Conservation (phyloP, 306 rosid species). For the Abrus precatorius region DNA sequence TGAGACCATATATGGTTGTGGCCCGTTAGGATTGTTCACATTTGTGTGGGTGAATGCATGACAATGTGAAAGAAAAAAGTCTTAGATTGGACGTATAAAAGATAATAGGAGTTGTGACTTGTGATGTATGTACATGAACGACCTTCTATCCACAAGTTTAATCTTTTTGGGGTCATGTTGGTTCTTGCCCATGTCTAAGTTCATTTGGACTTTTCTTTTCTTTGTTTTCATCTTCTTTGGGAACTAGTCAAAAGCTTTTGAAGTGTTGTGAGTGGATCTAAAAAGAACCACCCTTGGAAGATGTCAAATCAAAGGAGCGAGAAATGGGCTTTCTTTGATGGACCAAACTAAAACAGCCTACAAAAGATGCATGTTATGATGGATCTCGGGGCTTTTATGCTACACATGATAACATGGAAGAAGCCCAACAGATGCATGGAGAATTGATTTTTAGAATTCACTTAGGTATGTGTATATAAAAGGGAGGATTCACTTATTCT, state of each 20-base stretch:
- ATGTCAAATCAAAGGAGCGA: neutral
- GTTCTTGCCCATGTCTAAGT: conserved; percentile 1
- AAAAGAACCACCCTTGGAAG: neutral
- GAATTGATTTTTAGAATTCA: neutral
- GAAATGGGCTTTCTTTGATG: neutral
- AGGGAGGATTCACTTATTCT: no score
- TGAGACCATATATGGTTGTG: conserved; percentile 31
- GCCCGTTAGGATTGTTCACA: conserved; percentile 34
- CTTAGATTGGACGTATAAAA: neutral
- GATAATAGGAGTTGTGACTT: conserved; percentile 6
- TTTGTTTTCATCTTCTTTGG: neutral
- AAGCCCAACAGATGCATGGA: neutral
- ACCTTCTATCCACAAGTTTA: conserved; percentile 18
- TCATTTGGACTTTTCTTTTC: conserved; percentile 17
- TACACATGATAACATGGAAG: neutral
- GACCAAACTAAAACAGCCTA: neutral
- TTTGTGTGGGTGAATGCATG: conserved; percentile 14
- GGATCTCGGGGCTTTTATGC: neutral
- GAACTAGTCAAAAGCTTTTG: neutral
- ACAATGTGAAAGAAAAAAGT: neutral
- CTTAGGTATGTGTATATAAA: no score
- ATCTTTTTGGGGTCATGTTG: conserved; percentile 10
- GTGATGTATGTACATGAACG: neutral
- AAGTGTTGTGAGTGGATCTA: neutral
- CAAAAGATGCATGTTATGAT: neutral